Conservation (phyloP, 768 basidiomycete species). For the Lactarius hengduanensis region DNA sequence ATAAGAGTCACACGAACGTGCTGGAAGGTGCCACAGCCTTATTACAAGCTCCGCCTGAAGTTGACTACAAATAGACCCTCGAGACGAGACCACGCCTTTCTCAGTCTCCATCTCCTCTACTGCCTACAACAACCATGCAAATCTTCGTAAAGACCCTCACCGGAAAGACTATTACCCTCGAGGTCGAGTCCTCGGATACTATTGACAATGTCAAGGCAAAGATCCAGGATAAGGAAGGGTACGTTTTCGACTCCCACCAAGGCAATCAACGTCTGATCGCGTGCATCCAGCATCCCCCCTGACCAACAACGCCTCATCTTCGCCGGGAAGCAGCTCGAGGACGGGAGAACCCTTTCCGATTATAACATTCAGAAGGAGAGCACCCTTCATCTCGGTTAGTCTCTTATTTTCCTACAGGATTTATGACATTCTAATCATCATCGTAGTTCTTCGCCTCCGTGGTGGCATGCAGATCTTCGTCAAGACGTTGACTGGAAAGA, state of each 20-base stretch:
- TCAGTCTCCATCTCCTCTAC: neutral
- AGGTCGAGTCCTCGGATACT: slow-evolving; percentile 69
- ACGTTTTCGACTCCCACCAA: slow-evolving; percentile 28
- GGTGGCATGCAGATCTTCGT: slow-evolving; percentile 81
- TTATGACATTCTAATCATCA: slow-evolving; percentile 36
- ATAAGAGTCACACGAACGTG: slow-evolving; percentile 1
- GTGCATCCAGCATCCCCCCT: slow-evolving; percentile 59
- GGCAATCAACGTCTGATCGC: neutral
- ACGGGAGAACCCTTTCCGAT: slow-evolving; percentile 71
- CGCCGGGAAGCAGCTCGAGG: slow-evolving; percentile 82
- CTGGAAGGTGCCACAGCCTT: slow-evolving; percentile 2
- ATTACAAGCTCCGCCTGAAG: slow-evolving; percentile 20
- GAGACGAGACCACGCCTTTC: neutral
- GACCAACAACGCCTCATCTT: slow-evolving; percentile 81
- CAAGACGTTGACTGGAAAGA: slow-evolving; percentile 88
- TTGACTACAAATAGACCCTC: slow-evolving; percentile 1
- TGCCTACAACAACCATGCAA: slow-evolving; percentile 41
- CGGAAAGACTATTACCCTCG: slow-evolving; percentile 76
- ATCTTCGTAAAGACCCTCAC: slow-evolving; percentile 60
- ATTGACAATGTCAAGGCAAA: slow-evolving; percentile 75
- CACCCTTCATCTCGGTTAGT: slow-evolving; percentile 52
- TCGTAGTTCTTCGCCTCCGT: slow-evolving; percentile 45
- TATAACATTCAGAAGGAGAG: slow-evolving; percentile 69
- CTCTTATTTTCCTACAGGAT: slow-evolving; percentile 42
- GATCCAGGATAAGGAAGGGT: slow-evolving; percentile 90